Evolutionary conservation across 352 stramenopile genomes (phyloP), one percentile per base, ranked within the genome.

Genomic region (Thalassiosira exigua): DNA sequence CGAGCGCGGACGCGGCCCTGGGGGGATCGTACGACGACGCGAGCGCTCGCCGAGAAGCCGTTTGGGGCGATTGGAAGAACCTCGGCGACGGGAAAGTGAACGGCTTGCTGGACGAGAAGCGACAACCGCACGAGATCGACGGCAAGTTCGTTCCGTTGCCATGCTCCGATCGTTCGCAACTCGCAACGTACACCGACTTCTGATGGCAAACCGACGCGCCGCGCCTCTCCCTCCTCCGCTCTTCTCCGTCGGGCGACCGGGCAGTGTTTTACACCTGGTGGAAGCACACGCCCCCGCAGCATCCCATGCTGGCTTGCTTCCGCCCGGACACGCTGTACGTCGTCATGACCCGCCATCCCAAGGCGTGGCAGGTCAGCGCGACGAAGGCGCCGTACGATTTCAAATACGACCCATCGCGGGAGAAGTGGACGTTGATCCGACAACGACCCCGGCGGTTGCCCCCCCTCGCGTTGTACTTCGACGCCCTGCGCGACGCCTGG

Each of bases 271-370:
- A 61, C 27, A 42, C 50, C 29, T 76, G 67, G 67, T 76, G 67
- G 67, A 76, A 76, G 29, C 67, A 76, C 24, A 69, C 56, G 7
- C 67, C 67, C 9, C 54, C 67, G 22, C 67, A 76, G 36, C 67
- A 76, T 69, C 67, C 67, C 27, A 68, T 76, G 54, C 41, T 76
- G n/a, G 56, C 57, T 42, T 76, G 67, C 22, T 69, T 69, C 36
- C 42, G 67, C 26, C 36, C 39, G 17, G 67, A 76, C 39, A 76
- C 67, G 14, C 48, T 76, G 0, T 76, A 76, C 39, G 53, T 76
- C 4, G 58, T 76, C 27, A 66, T 76, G 67, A 57, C 68, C 27
- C 27, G 67, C 2, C 67, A 76, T 69, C 67, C 67, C 4, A 36
- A 46, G 26, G 22, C 41, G 9, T 76, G 67, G 67, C 64, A 61